Evolutionary conservation across 495 filamentous ascomycete species (phyloP).

Genomic region (Tetracladium setigerum): DNA sequence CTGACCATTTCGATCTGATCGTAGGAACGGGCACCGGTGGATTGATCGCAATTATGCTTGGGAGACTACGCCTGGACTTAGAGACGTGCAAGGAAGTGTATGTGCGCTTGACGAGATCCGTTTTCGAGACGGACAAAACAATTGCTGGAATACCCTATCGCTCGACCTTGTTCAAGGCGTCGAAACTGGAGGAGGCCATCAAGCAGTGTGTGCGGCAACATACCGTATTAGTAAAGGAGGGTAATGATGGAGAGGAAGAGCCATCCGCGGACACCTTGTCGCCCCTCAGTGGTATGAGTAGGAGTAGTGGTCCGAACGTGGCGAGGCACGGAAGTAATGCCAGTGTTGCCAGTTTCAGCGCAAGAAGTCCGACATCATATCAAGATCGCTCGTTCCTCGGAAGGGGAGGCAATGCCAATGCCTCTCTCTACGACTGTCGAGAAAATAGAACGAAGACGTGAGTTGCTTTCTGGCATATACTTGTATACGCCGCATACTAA

Average conservation of each 20-base stretch:
- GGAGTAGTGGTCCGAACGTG: neutral
- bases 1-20: slow-evolving; percentile 97
- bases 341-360: slow-evolving; percentile 53
- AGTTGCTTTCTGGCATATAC: slow-evolving; percentile 27
- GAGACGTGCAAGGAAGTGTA: slow-evolving; percentile 97
- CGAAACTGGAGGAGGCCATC: slow-evolving; percentile 90
- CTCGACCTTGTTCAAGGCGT: slow-evolving; percentile 92
- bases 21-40: slow-evolving; percentile 92
- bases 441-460: slow-evolving; percentile 90
- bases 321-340: slow-evolving; percentile 48
- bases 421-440: slow-evolving; percentile 70
- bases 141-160: slow-evolving; percentile 89
- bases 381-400: slow-evolving; percentile 22
- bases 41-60: slow-evolving; percentile 93
- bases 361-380: slow-evolving; percentile 31
- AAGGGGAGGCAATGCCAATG: slow-evolving; percentile 48
- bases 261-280: slow-evolving; percentile 1
- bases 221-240: slow-evolving; percentile 72
- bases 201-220: slow-evolving; percentile 81
- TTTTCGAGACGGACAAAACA: slow-evolving; percentile 98
- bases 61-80: slow-evolving; percentile 80
- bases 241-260: slow-evolving; percentile 50
- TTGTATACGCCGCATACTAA: slow-evolving; percentile 10
- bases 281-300: slow-evolving; percentile 9
- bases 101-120: slow-evolving; percentile 83